Evolutionary conservation across 352 stramenopile species (phyloP).

Genomic region (Plasmopara muralis): DNA sequence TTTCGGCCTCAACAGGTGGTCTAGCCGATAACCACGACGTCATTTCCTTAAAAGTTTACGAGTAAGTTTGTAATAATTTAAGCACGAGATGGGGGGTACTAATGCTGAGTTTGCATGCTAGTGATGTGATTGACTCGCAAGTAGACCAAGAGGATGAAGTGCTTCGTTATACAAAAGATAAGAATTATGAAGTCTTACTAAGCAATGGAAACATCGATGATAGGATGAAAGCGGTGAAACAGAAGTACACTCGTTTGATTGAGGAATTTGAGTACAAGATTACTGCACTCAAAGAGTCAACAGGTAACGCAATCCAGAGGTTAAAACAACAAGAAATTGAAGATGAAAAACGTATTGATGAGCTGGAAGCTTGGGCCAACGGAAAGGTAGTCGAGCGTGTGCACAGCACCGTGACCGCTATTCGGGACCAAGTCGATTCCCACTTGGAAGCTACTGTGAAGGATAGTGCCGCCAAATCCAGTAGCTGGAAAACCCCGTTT

Average conservation of each 20-base stretch:
- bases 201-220: conserved; percentile 48
- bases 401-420: conserved; percentile 43
- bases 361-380: conserved; percentile 67
- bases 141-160: conserved; percentile 46
- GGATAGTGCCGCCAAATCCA: conserved; percentile 61
- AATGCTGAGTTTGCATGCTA: conserved; percentile 4
- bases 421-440: conserved; percentile 61
- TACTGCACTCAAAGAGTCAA: conserved; percentile 76
- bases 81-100: too few species aligned
- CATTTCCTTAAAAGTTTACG: conserved; percentile 63
- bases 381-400: conserved; percentile 53
- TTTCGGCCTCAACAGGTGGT: conserved; percentile 76
- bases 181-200: conserved; percentile 41
- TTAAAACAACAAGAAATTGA: conserved; percentile 61
- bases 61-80: conserved; percentile 36
- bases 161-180: conserved; percentile 47
- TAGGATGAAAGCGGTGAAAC: conserved; percentile 63
- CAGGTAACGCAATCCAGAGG: conserved; percentile 77
- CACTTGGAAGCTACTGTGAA: conserved; percentile 66
- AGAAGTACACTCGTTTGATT: conserved; percentile 71
- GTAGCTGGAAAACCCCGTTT: conserved; percentile 80
- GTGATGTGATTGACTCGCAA: conserved; percentile 57
- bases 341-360: conserved; percentile 58
- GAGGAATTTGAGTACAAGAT: conserved; percentile 85
- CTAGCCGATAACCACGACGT: conserved; percentile 83